Percentiles rank a stretch among this genome's conserved stretches.
These are phyloP conservation scores for Colletotrichum siamense DNA, from an alignment of 2,329 filamentous ascomycete species.

Conservation along the genomic window DNA sequence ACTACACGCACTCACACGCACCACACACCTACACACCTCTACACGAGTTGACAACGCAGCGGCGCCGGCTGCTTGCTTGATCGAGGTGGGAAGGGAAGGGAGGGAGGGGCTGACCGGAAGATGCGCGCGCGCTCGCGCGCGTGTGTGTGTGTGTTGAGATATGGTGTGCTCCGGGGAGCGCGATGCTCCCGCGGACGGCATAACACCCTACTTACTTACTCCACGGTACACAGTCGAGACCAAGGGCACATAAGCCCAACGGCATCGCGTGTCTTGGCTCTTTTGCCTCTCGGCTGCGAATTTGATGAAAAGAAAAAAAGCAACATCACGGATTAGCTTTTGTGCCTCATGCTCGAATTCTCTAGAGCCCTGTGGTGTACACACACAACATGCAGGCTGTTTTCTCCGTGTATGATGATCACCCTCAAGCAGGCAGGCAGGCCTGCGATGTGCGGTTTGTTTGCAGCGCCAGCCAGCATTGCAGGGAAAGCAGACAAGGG, in stretches of 20 bases:
- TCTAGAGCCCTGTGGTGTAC: background rate
- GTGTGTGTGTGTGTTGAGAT: background rate
- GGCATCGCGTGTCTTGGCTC: background rate
- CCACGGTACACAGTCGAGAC: background rate
- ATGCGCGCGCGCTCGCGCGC: background rate
- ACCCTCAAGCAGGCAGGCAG: background rate
- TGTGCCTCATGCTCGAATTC: background rate
- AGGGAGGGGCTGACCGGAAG: background rate
- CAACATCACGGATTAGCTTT: background rate
- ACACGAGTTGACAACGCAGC: background rate
- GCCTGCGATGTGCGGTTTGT: no score
- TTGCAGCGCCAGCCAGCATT: background rate
- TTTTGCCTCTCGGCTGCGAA: background rate
- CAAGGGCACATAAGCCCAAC: background rate
- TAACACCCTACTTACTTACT: background rate
- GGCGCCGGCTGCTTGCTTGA: constrained; percentile 15
- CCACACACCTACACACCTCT: background rate
- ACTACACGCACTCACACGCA: background rate
- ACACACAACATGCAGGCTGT: background rate
- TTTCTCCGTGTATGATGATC: background rate
- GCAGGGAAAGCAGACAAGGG: background rate
- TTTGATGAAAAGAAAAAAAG: background rate
- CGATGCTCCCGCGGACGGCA: background rate
- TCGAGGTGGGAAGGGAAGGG: background rate
- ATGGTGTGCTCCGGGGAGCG: background rate